phyloP scores from a whole-genome alignment of 2,329 filamentous ascomycete genomes.

The Alternaria infectoria region DNA sequence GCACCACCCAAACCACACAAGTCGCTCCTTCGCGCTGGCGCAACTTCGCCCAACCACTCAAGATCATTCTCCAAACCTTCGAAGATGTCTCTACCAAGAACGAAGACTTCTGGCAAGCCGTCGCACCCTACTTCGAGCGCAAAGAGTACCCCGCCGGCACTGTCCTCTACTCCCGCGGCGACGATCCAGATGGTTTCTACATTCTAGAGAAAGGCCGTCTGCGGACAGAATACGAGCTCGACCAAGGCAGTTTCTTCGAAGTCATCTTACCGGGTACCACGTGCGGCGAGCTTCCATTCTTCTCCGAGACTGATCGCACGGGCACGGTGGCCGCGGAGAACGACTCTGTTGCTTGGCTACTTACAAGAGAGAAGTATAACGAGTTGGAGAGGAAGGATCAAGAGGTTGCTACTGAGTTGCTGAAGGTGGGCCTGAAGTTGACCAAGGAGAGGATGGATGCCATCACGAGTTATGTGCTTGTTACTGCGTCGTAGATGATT shows the following conservation, averaged over 20 bases:
- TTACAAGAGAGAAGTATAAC: conserved; percentile 75
- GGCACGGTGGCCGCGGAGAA: conserved; percentile 85
- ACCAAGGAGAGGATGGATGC: conserved; percentile 90
- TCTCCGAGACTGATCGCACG: conserved; percentile 85
- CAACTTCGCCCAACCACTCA: conserved; percentile 86
- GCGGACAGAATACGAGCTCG: conserved; percentile 86
- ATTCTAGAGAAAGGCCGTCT: conserved; percentile 88
- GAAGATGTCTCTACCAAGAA: conserved; percentile 83
- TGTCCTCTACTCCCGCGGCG: conserved; percentile 76
- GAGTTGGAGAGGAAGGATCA: conserved; percentile 73
- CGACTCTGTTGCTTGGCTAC: conserved; percentile 81
- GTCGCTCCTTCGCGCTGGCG: conserved; percentile 69
- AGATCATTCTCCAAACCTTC: conserved; percentile 94
- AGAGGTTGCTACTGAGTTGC: conserved; percentile 80
- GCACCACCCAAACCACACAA: conserved; percentile 7
- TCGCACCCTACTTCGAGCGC: conserved; percentile 75
- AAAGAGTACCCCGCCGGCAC: conserved; percentile 72
- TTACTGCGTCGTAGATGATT: conserved; percentile 36
- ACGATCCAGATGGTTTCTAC: conserved; percentile 83
- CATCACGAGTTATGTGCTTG: conserved; percentile 58
- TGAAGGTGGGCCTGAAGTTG: conserved; percentile 88
- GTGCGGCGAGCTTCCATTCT: conserved; percentile 95
- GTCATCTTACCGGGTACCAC: conserved; percentile 94
- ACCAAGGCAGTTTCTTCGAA: conserved; percentile 87
- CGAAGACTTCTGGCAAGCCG: conserved; percentile 94